A percentile compares a stretch with the other conserved stretches of the same genome.
Evolutionary conservation across 371 early-diverging fungal genomes (phyloP).

Genomic region (Rhizopus arrhizus): DNA sequence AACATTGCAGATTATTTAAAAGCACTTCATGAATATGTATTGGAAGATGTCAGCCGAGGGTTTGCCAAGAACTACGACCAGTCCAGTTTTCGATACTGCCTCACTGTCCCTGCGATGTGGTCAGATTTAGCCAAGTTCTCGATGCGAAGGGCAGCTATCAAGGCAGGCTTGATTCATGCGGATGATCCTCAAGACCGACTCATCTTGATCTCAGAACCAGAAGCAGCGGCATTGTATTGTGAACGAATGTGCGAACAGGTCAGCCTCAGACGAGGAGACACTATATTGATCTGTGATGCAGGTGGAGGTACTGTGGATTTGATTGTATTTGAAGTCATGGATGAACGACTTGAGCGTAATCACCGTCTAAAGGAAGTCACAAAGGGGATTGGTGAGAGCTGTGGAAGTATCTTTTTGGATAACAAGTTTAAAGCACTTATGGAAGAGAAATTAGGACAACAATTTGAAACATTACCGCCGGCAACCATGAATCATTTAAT

Average conservation of each 20-base stretch:
- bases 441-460: slow-evolving; percentile 44
- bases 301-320: slow-evolving; percentile 69
- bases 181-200: slow-evolving; percentile 57
- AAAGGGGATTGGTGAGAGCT: slow-evolving; percentile 64
- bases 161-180: slow-evolving; percentile 50
- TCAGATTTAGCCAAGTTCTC: slow-evolving; percentile 54
- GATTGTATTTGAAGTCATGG: slow-evolving; percentile 48
- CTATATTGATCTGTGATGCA: slow-evolving; percentile 66
- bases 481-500: slow-evolving; percentile 52
- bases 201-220: slow-evolving; percentile 60
- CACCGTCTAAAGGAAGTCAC: slow-evolving; percentile 56
- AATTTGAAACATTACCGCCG: slow-evolving; percentile 37
- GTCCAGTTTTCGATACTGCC: slow-evolving; percentile 47
- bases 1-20: slow-evolving; percentile 47
- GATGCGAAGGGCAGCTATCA: slow-evolving; percentile 60
- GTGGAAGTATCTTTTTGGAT: slow-evolving; percentile 62
- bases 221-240: slow-evolving; percentile 65
- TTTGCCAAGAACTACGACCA: slow-evolving; percentile 50
- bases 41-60: slow-evolving; percentile 43
- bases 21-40: slow-evolving; percentile 40
- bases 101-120: slow-evolving; percentile 58
- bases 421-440: slow-evolving; percentile 45
- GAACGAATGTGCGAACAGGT: slow-evolving; percentile 56
- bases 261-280: slow-evolving; percentile 51
- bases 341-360: slow-evolving; percentile 25